These are phyloP conservation scores for Scolecobasidium constrictum DNA, from an alignment of 2,329 filamentous ascomycete genomes.

Conservation along the genomic window DNA sequence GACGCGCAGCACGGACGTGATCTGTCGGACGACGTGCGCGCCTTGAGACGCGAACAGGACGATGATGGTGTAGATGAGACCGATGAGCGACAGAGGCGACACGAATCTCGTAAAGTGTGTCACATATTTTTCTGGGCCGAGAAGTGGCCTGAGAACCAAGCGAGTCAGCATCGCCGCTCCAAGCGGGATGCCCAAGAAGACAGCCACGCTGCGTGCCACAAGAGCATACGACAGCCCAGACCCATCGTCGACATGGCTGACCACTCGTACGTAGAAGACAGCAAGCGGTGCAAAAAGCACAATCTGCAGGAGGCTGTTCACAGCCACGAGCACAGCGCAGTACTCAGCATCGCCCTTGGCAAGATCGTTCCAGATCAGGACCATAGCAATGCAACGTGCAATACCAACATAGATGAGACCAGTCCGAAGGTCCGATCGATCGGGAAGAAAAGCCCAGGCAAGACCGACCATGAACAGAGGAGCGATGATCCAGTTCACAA, in stretches of 20 bases:
- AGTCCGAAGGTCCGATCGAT: slow-evolving; percentile 31
- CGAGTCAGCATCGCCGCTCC: slow-evolving; percentile 67
- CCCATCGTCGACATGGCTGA: slow-evolving; percentile 22
- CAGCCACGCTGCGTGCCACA: slow-evolving; percentile 73
- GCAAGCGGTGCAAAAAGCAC: slow-evolving; percentile 36
- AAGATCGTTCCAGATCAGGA: slow-evolving; percentile 66
- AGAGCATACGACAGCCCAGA: slow-evolving; percentile 41
- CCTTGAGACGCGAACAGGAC: slow-evolving; percentile 80
- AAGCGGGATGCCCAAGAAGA: slow-evolving; percentile 71
- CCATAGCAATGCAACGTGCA: slow-evolving; percentile 80
- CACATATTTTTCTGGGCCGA: slow-evolving; percentile 53
- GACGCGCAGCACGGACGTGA: slow-evolving; percentile 75
- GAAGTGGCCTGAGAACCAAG: slow-evolving; percentile 44
- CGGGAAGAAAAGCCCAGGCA: slow-evolving; percentile 42
- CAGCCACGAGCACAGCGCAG: slow-evolving; percentile 51
- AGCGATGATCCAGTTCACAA: slow-evolving; percentile 74
- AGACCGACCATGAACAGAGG: slow-evolving; percentile 68
- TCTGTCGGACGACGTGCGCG: slow-evolving; percentile 67
- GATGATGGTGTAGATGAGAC: slow-evolving; percentile 76
- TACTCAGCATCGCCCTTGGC: slow-evolving; percentile 71
- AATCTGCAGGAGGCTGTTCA: slow-evolving; percentile 37
- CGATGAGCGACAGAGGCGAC: slow-evolving; percentile 67
- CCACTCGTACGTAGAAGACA: slow-evolving; percentile 44
- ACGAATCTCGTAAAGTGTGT: slow-evolving; percentile 55
- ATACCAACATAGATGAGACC: slow-evolving; percentile 75